Evolutionary conservation across 2,329 filamentous ascomycete species (phyloP).

Genomic region (Verticillium nonalfalfae): DNA sequence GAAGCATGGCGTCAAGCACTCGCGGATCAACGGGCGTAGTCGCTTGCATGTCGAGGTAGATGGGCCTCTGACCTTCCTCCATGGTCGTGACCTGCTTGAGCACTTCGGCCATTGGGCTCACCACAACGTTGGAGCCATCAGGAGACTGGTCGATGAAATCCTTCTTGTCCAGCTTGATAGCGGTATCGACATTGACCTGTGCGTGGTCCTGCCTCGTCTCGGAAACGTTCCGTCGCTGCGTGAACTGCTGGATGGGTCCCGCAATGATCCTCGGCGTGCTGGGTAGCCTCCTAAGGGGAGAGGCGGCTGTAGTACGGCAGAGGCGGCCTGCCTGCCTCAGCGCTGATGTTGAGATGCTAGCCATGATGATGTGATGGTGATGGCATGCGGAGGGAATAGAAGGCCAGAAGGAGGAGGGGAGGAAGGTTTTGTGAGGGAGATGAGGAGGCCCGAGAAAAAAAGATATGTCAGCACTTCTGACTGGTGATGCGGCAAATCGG

Average conservation of each 20-base stretch:
- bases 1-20: conserved; percentile 94
- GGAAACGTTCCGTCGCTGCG: conserved; percentile 66
- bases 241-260: conserved; percentile 16
- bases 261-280: conserved; percentile 24
- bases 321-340: conserved; percentile 69
- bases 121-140: conserved; percentile 57
- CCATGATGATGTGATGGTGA: conserved; percentile 39
- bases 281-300: conserved; percentile 24
- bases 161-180: conserved; percentile 81
- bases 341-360: conserved; percentile 59
- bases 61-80: conserved; percentile 87
- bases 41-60: conserved; percentile 97
- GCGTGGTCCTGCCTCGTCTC: conserved; percentile 74
- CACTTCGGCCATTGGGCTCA: conserved; percentile 81
- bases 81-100: conserved; percentile 88
- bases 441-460: not conserved
- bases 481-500: not conserved
- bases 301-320: conserved; percentile 33
- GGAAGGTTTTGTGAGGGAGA: conserved; percentile 14
- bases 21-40: conserved; percentile 93
- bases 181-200: conserved; percentile 74
- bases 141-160: conserved; percentile 55
- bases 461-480: not conserved
- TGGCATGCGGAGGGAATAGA: conserved; percentile 11
- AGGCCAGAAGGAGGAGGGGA: conserved; percentile 12